Base-by-base conservation (phyloP, 2,329 filamentous ascomycete genomes). In the Fusarium pseudocircinatum region DNA sequence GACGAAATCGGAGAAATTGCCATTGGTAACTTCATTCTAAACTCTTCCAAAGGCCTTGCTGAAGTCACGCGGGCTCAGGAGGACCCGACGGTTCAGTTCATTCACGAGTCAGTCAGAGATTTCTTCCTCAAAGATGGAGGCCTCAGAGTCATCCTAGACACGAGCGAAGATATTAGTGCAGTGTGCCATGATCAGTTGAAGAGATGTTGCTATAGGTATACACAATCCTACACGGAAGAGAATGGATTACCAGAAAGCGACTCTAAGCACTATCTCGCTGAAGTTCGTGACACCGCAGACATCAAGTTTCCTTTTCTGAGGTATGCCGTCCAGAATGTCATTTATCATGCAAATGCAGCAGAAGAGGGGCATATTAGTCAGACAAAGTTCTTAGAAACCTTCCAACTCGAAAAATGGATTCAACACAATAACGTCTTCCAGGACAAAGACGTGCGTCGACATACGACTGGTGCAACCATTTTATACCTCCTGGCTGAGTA, bases 101-200 rank as follows among this genome's bases (percentile, higher is more conserved):
- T 88, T 15, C 87, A 89, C 44, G 85, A 88, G 69, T 86, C 86
- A 0, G 85, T 88, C 0, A 75, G 82, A 7, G 85, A 87, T 11
- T 88, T 85, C 32, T 75, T 88, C 0, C 47, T 85, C 2, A 81
- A 80, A 15, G 79, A 82, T 2, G 54, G 73, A 1, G 82, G 84
- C 0, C 62, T 83, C 0, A 37, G 26, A 0, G 26, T 54, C 3
- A 20, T 79, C 2, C 63, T 28, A 28, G 16, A 37, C 67, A 56
- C 59, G 0, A 52, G 62, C 0, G 24, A 39, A 1, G 14, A 49
- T 20, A 30, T 62, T 0, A 2, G 26, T 20, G 61, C 60, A 5
- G 18, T 32, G n/a, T 52, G 52, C 2, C 74, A 78, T 10, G 60
- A 69, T 0, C 30, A 50, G 1, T 40, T 78, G 2, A 66, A 75